Conservation (phyloP, 2,329 filamentous ascomycete species). For the Claviceps fusiformis region DNA sequence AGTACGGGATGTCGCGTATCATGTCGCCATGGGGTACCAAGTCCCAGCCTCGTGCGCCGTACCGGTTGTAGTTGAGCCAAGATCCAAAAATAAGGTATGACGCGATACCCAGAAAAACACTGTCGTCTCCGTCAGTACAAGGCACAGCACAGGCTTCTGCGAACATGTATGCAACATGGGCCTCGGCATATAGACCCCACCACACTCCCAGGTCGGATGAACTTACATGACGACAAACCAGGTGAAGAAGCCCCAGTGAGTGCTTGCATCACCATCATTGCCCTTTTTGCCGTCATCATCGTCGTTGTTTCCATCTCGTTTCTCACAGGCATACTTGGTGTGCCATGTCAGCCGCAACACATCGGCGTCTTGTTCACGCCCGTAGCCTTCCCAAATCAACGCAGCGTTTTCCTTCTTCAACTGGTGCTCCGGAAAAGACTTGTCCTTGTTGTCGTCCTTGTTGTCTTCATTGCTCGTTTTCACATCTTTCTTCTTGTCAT, state of each 20-base stretch:
- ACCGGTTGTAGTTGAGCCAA: slow-evolving; percentile 97
- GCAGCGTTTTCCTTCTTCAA: slow-evolving; percentile 44
- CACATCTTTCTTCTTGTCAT: slow-evolving; percentile 7
- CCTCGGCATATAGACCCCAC: not conserved
- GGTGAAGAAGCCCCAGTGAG: slow-evolving; percentile 88
- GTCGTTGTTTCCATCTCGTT: slow-evolving; percentile 29
- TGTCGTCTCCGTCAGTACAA: slow-evolving; percentile 21
- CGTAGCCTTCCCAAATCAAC: slow-evolving; percentile 66
- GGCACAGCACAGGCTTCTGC: not conserved
- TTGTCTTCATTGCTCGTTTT: slow-evolving; percentile 23
- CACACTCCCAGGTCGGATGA: not conserved
- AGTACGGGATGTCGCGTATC: slow-evolving; percentile 81
- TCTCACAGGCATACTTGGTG: slow-evolving; percentile 76
- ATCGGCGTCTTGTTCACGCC: slow-evolving; percentile 38
- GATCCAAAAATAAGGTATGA: slow-evolving; percentile 94
- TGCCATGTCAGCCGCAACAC: slow-evolving; percentile 69
- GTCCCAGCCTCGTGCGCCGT: slow-evolving; percentile 90
- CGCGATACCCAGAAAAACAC: slow-evolving; percentile 71
- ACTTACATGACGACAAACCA: slow-evolving; percentile 91
- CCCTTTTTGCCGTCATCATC: slow-evolving; percentile 22
- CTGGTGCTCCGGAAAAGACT: slow-evolving; percentile 34
- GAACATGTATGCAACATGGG: too few species aligned
- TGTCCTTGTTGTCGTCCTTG: slow-evolving; percentile 20
- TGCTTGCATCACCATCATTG: slow-evolving; percentile 31
- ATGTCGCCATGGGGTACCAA: slow-evolving; percentile 85